Base-by-base conservation (phyloP, 2,329 filamentous ascomycete genomes). In the Hortaea sp. region DNA sequence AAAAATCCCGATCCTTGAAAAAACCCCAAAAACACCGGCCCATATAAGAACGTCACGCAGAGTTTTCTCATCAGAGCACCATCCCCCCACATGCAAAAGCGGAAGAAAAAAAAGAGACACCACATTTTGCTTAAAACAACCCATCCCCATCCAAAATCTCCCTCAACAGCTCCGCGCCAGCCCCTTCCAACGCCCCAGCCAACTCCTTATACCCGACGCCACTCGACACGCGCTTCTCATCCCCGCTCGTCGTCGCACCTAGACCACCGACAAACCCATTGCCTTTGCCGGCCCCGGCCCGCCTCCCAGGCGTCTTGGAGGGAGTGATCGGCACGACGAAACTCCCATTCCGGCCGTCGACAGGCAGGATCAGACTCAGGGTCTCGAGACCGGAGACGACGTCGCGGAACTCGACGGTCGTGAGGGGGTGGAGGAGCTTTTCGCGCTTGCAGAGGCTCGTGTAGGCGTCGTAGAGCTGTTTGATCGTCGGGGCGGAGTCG, bases 321-420 rank as follows among this genome's bases (percentile, higher is more conserved):
- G 86, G 85, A 51, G 81, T 79, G 30, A 78, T 68, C 39, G 77
- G 63, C 53, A 68, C 58, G 49, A 66, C 67, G 60, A 85, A 82
- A 53, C 76, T 85, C 40, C 79, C 85, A 42, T 71, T 83, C 70
- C 77, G 87, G 71, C 85, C 70, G 76, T 87, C 62, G 69, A 85
- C 59, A 68, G 82, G 66, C 63, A 83, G 74, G 5, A 95, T 75
- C 20, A 97, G 71, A 1, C 87, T 89, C 41, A 95, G 69, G 0
- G 89, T 92, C 69, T 98, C 92, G 44, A 98, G 68, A 56, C 87
- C 94, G 32, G 84, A 82, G 13, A 95, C 75, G 5, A 98, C 89
- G 66, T 98, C 92, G 48, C 88, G 81, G 66, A 98, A 98, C 65
- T 98, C 92, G 5, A 88, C 92, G 59, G 79, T 84, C 1, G 88